Evolutionary conservation across 129 eudicot genomes (phyloP).

Genomic region (Flaveria sonorensis): DNA sequence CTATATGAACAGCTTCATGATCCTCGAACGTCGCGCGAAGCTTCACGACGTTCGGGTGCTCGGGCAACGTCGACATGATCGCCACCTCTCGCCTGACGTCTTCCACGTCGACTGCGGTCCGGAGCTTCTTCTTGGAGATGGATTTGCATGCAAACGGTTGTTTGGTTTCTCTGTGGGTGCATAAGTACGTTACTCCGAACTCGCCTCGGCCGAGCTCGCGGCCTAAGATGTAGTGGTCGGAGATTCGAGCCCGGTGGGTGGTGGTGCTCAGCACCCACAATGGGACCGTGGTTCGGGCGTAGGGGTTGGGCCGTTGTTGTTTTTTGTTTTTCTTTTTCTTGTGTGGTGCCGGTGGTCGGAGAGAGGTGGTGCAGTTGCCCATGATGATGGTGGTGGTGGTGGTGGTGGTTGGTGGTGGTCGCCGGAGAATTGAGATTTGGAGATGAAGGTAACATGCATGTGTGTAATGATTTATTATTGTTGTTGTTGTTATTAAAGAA

Average conservation of each 20-base stretch:
- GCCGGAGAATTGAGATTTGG: slow-evolving; percentile 33
- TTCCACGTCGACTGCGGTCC: slow-evolving; percentile 79
- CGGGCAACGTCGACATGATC: slow-evolving; percentile 89
- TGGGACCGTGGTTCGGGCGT: slow-evolving; percentile 60
- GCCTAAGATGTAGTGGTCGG: slow-evolving; percentile 76
- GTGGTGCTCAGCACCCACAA: slow-evolving; percentile 68
- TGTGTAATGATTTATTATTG: background rate
- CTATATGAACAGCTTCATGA: slow-evolving; percentile 85
- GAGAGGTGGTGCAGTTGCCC: slow-evolving; percentile 89
- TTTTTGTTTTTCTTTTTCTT: slow-evolving; percentile 35
- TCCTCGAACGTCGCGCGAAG: slow-evolving; percentile 86
- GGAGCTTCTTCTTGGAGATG: slow-evolving; percentile 73
- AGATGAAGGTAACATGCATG: slow-evolving; percentile 35
- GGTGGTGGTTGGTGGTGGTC: background rate
- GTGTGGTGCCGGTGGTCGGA: slow-evolving; percentile 42
- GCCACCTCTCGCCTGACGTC: slow-evolving; percentile 94
- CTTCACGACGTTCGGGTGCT: slow-evolving; percentile 78
- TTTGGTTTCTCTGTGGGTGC: slow-evolving; percentile 78
- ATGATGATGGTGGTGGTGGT: slow-evolving; percentile 35
- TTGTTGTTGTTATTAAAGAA: background rate
- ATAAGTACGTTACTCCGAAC: slow-evolving; percentile 84
- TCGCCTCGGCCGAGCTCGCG: slow-evolving; percentile 95
- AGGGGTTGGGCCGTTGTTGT: slow-evolving; percentile 57
- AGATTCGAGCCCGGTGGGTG: slow-evolving; percentile 53
- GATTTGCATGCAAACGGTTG: slow-evolving; percentile 81